phyloP scores from a whole-genome alignment of 1,284 basidiomycete species.

The Macrocystidia cucumis region DNA sequence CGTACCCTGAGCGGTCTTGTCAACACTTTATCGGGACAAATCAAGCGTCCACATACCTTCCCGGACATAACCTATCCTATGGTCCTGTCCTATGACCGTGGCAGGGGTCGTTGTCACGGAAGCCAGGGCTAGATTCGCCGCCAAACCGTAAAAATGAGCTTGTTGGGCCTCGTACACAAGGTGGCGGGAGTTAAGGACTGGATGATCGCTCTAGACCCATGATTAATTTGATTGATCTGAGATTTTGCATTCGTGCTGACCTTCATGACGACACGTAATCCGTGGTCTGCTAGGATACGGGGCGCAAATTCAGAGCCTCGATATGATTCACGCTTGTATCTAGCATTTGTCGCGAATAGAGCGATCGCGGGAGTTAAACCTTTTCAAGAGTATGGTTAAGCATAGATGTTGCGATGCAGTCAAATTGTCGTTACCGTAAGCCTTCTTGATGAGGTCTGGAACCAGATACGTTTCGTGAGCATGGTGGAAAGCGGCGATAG shows the following conservation, averaged over 20 bases:
- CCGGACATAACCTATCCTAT: conserved; percentile 74
- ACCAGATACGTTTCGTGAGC: conserved; percentile 78
- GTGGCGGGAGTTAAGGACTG: conserved; percentile 71
- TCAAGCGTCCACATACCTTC: conserved; percentile 38
- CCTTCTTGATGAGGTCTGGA: conserved; percentile 65
- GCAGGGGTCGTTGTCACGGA: conserved; percentile 80
- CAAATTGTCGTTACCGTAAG: conserved; percentile 38
- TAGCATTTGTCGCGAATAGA: conserved; percentile 60
- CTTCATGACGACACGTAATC: conserved; percentile 75
- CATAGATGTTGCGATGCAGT: background rate
- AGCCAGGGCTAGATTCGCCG: conserved; percentile 53
- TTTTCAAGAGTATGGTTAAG: conserved; percentile 10
- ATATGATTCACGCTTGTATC: conserved; percentile 85
- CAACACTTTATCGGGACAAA: background rate
- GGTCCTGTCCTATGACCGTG: conserved; percentile 67
- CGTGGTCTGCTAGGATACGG: conserved; percentile 69
- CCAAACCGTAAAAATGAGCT: conserved; percentile 72
- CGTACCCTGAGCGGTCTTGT: conserved; percentile 20
- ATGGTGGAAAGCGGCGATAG: conserved; percentile 74
- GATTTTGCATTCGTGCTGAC: conserved; percentile 20
- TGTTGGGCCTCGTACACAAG: conserved; percentile 84
- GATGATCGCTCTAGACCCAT: conserved; percentile 55
- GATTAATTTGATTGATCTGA: conserved; percentile 6
- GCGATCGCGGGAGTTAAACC: conserved; percentile 64
- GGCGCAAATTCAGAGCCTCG: conserved; percentile 83